Percentiles rank a stretch among this genome's conserved stretches.
These are phyloP conservation scores for Moringa oleifera DNA, from an alignment of 345 rosid species.

Conservation along the genomic window DNA sequence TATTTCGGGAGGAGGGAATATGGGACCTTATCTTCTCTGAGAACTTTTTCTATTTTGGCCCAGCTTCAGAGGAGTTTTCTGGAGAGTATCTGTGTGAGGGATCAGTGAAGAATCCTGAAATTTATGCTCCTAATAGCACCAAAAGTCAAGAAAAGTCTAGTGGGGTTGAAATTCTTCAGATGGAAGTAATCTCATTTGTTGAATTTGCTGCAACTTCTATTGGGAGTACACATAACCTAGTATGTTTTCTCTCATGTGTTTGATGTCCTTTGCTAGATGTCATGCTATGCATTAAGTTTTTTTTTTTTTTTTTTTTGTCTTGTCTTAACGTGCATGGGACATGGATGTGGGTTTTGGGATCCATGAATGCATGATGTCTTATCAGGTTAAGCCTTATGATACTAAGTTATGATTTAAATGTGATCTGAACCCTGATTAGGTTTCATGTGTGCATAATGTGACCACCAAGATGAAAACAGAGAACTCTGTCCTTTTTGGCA, in stretches of 20 bases:
- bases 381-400: neutral
- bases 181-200: slow-evolving; percentile 52
- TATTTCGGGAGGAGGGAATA: slow-evolving; percentile 53
- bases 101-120: slow-evolving; percentile 21
- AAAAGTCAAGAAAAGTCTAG: slow-evolving; percentile 18
- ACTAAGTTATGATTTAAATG: neutral
- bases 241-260: slow-evolving; percentile 12
- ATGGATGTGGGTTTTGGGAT: slow-evolving; percentile 17
- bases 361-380: neutral
- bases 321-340: slow-evolving; percentile 1
- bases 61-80: slow-evolving; percentile 30
- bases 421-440: neutral
- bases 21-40: slow-evolving; percentile 81
- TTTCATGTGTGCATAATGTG: neutral
- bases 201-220: slow-evolving; percentile 60
- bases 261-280: neutral
- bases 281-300: slow-evolving; percentile 13
- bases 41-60: slow-evolving; percentile 51
- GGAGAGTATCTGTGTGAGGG: slow-evolving; percentile 29
- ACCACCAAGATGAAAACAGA: no score
- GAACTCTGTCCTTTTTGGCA: no score
- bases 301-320: slow-evolving; percentile 15
- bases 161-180: slow-evolving; percentile 45
- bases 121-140: slow-evolving; percentile 17
- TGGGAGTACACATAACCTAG: slow-evolving; percentile 54